Base-by-base conservation (phyloP, 106 monocot genomes). In the Vanilla planifolia region DNA sequence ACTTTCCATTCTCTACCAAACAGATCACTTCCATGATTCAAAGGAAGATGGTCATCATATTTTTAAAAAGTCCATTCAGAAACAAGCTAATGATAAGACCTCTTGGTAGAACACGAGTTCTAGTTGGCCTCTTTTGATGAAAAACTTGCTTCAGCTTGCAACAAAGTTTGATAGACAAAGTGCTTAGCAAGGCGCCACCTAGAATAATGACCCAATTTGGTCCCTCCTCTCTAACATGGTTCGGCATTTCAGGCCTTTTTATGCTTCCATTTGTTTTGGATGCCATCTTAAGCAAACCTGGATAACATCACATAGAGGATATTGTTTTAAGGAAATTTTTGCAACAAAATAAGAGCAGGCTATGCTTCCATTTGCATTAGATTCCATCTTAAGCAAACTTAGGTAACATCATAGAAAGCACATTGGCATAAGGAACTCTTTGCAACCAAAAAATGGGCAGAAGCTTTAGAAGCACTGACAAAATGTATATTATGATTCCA, bases 141-240 rank as follows among this genome's bases (percentile, higher is more conserved):
- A 95, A 79, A 5, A 62, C 43, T 27, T 89, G 70, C 61, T 86
- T 95, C 51, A 95, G 55, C 48, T 64, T 84, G 73, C 89, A 95
- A 28, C 73, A 77, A 60, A 90, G 70, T 60, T 69, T 86, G 29
- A 90, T 52, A 8, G 86, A 80, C 15, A 90, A 32, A 25, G 90
- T 86, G 70, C 86, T 86, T 27, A 90, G 50, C 63, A 95, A 71
- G 4, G 86, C 90, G 34, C 89, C 78, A 39, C 95, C 95, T 50
- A 75, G 71, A 66, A 95, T 67, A 62, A 95, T 71, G 21, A 90
- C 64, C 95, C 89, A 95, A 64, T 90, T 90, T 65, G 90, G 78
- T 23, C 80, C 77, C 6, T 83, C 78, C 35, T 61, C 62, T 73
- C 80, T 85, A 36, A 71, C 14, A 29, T 75, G 71, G 2, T 73